Percentiles rank a stretch among this genome's conserved stretches.
phyloP scores from a whole-genome alignment of 148 eudicot species.

The Nepenthes mirabilis region DNA sequence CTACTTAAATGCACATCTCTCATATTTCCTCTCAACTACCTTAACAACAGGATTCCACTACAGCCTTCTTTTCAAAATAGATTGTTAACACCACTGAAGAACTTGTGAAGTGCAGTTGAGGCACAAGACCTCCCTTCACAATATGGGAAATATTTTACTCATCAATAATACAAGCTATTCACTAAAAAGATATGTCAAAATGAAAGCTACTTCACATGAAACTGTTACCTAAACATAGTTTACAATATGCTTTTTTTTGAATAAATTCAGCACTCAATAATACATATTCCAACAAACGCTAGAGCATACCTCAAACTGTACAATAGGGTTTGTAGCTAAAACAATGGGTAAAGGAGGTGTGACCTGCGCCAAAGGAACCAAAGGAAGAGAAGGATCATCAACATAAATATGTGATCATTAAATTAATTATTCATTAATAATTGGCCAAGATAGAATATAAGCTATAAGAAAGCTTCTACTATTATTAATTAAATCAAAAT shows the following conservation, averaged over 20 bases:
- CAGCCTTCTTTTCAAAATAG: no score
- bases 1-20: neutral
- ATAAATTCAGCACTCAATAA: neutral
- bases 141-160: no score
- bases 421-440: no score
- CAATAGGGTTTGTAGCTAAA: slow-evolving; percentile 52
- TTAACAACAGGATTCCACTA: neutral
- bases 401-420: neutral
- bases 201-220: neutral
- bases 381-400: neutral
- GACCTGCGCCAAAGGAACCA: slow-evolving; percentile 40
- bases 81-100: no score
- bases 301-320: slow-evolving; percentile 75
- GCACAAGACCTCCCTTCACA: no score
- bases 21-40: neutral
- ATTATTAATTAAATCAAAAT: no score
- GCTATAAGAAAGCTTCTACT: no score
- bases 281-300: neutral
- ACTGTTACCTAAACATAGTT: no score
- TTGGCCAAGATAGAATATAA: no score
- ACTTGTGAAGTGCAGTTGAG: no score
- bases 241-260: neutral
- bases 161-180: no score
- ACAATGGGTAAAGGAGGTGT: slow-evolving; percentile 83
- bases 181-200: neutral